These are phyloP conservation scores for Dothidotthia symphoricarpi DNA, from an alignment of 2,329 filamentous ascomycete genomes.

Conservation along the genomic window DNA sequence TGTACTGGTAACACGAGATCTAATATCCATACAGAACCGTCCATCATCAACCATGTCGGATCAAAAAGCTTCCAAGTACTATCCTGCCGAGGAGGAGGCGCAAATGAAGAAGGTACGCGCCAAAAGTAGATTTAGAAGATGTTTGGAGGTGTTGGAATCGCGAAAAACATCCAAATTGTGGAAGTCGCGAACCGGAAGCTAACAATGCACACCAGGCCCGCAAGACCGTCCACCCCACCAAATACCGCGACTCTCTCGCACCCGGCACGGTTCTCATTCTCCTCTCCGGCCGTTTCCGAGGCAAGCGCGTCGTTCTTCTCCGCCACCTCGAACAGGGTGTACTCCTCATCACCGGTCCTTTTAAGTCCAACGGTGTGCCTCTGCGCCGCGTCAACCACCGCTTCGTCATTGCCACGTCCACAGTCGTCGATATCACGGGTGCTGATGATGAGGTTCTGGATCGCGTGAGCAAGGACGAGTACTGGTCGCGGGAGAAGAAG, in stretches of 20 bases:
- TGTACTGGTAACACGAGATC: neutral
- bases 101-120: constrained; percentile 88
- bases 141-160: neutral
- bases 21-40: constrained; percentile 7
- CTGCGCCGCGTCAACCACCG: constrained; percentile 88
- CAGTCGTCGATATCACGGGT: constrained; percentile 77
- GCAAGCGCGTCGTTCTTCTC: constrained; percentile 98
- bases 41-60: constrained; percentile 23
- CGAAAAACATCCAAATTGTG: neutral
- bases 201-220: constrained; percentile 63
- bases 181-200: constrained; percentile 7
- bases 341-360: constrained; percentile 96
- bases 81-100: constrained; percentile 88
- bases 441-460: constrained; percentile 68
- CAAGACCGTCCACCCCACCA: constrained; percentile 86
- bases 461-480: constrained; percentile 78
- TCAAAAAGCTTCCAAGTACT: constrained; percentile 96
- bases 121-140: neutral
- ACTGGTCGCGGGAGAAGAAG: constrained; percentile 94
- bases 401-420: constrained; percentile 88
- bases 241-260: constrained; percentile 83
- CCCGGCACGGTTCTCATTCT: constrained; percentile 97
- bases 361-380: constrained; percentile 99
- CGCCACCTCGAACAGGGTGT: constrained; percentile 95
- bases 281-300: constrained; percentile 97